Percentiles rank a stretch among this genome's conserved stretches.
Conservation (phyloP, 352 stramenopile species). For the Globisporangium lucens region DNA sequence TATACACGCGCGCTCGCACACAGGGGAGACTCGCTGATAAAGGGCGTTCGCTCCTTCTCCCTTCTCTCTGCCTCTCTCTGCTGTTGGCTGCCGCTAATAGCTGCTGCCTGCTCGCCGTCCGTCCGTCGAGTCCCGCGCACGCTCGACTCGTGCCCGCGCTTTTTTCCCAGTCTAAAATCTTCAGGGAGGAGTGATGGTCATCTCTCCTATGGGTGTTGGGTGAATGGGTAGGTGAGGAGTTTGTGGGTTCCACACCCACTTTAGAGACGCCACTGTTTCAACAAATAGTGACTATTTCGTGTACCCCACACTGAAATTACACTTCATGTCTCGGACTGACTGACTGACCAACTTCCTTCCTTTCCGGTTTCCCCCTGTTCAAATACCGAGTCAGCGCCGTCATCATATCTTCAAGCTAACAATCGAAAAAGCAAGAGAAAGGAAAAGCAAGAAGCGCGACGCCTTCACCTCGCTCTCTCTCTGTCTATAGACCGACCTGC, state of each 20-base stretch:
- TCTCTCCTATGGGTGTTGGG: neutral
- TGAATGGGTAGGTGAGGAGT: neutral
- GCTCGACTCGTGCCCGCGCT: neutral
- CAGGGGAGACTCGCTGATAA: neutral
- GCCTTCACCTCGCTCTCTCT: neutral
- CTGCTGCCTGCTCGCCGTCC: conserved; percentile 3
- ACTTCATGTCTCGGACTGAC: neutral
- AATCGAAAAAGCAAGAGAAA: neutral
- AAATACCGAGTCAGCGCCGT: neutral
- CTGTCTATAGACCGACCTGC: neutral
- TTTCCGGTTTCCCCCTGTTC: neutral
- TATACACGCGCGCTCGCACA: neutral
- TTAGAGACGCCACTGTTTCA: neutral
- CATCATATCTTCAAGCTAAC: conserved; percentile 9
- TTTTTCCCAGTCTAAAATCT: conserved; percentile 3
- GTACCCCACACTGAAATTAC: neutral
- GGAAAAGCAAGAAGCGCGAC: neutral
- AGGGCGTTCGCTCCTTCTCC: neutral
- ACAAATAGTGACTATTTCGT: neutral
- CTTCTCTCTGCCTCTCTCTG: neutral
- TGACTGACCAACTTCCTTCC: conserved; percentile 1
- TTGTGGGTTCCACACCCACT: neutral
- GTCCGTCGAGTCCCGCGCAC: conserved; percentile 8
- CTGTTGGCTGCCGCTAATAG: neutral
- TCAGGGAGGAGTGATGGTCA: conserved; percentile 4